Conservation (phyloP, 305 asterid species). For the Fraxinus floribunda region DNA sequence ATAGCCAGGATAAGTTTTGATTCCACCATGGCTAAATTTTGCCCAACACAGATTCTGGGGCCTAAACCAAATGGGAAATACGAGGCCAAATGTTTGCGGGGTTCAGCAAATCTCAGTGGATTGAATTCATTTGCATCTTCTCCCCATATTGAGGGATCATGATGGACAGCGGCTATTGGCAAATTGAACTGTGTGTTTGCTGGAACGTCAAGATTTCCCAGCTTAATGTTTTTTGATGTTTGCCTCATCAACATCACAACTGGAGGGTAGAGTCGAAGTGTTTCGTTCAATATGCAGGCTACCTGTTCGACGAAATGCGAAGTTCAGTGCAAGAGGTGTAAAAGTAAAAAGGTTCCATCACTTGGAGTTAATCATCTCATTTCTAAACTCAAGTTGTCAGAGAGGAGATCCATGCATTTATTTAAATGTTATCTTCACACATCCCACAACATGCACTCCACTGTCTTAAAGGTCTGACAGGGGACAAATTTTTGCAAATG, state of each 20-base stretch:
- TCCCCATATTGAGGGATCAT: slow-evolving; percentile 36
- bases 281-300: slow-evolving; percentile 31
- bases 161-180: slow-evolving; percentile 33
- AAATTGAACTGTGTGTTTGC: slow-evolving; percentile 28
- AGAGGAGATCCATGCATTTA: not conserved
- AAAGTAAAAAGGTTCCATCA: not conserved
- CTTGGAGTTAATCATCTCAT: not conserved
- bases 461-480: not conserved
- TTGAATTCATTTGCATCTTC: slow-evolving; percentile 39
- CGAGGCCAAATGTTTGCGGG: slow-evolving; percentile 28
- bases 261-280: slow-evolving; percentile 41
- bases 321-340: not conserved
- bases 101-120: slow-evolving; percentile 30
- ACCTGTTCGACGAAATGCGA: slow-evolving; percentile 20
- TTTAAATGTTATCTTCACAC: not conserved
- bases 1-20: slow-evolving; percentile 30
- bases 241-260: slow-evolving; percentile 19
- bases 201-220: slow-evolving; percentile 34
- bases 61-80: slow-evolving; percentile 39
- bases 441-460: not conserved
- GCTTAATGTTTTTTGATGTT: slow-evolving; percentile 27
- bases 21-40: slow-evolving; percentile 38
- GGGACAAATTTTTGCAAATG: not conserved
- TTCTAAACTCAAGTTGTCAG: not conserved
- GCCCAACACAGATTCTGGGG: slow-evolving; percentile 37